Evolutionary conservation across 169 alveolate species (phyloP).

Genomic region (Theileria sp.): DNA sequence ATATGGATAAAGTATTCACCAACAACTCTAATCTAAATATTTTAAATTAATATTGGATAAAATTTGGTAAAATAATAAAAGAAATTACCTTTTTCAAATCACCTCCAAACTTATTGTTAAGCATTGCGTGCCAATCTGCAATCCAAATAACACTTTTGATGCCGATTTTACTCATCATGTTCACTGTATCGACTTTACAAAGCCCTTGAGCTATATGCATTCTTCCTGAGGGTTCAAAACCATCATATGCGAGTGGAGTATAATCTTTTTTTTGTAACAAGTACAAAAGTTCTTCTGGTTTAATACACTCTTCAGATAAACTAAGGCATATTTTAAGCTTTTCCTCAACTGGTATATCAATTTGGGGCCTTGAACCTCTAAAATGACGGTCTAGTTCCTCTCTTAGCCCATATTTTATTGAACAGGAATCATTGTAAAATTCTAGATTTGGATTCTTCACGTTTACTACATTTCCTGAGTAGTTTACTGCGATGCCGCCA

Average conservation of each 20-base stretch:
- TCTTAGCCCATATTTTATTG: slow-evolving; percentile 30
- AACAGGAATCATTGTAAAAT: slow-evolving; percentile 42
- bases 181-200: slow-evolving; percentile 87
- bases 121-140: slow-evolving; percentile 99
- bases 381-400: slow-evolving; percentile 30
- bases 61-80: neutral
- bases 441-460: slow-evolving; percentile 35
- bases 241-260: slow-evolving; percentile 94
- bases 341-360: slow-evolving; percentile 30
- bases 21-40: slow-evolving; percentile 80
- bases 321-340: slow-evolving; percentile 17
- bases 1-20: slow-evolving; percentile 98
- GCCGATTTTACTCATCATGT: slow-evolving; percentile 93
- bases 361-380: slow-evolving; percentile 3
- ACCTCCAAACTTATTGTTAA: slow-evolving; percentile 98
- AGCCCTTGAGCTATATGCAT: slow-evolving; percentile 99
- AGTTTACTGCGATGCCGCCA: slow-evolving; percentile 63
- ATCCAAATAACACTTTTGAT: slow-evolving; percentile 97
- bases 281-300: slow-evolving; percentile 52
- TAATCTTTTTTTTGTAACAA: slow-evolving; percentile 36
- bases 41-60: neutral
- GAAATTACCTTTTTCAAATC: slow-evolving; percentile 87
- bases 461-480: slow-evolving; percentile 25
- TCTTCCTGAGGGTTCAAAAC: slow-evolving; percentile 99
- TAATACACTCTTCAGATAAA: slow-evolving; percentile 59